Conservation (phyloP, 495 filamentous ascomycete genomes). For the Rhypophila decipiens region DNA sequence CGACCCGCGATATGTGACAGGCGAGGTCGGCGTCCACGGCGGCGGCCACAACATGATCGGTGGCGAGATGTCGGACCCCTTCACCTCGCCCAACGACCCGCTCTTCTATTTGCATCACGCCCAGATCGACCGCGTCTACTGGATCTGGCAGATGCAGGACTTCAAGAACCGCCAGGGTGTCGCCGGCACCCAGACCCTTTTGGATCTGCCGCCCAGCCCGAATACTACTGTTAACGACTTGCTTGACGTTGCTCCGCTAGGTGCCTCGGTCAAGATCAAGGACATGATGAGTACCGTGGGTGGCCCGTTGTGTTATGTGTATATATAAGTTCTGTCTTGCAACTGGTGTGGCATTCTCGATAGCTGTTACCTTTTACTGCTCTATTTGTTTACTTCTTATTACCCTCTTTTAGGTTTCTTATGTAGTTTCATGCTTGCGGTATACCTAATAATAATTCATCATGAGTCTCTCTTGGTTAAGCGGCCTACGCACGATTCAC, state of each 20-base stretch:
- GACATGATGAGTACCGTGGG: conserved; percentile 18
- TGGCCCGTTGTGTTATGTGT: conserved; percentile 19
- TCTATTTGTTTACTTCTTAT: neutral
- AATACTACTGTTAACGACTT: conserved; percentile 24
- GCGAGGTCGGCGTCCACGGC: conserved; percentile 50
- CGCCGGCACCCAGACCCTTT: conserved; percentile 25
- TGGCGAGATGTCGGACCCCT: conserved; percentile 44
- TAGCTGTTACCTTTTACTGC: too few species aligned
- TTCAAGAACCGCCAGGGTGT: conserved; percentile 31
- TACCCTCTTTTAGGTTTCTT: neutral
- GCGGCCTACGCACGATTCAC: neutral
- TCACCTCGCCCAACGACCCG: conserved; percentile 55
- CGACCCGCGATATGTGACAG: conserved; percentile 35
- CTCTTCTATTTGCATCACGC: conserved; percentile 61
- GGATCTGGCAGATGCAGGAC: conserved; percentile 58
- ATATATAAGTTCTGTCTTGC: conserved; percentile 6
- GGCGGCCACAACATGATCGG: conserved; percentile 50
- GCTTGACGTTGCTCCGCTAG: conserved; percentile 14
- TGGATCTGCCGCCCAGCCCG: conserved; percentile 31
- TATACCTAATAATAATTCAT: neutral
- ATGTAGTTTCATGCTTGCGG: neutral
- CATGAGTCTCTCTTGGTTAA: neutral
- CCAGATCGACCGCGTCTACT: conserved; percentile 61
- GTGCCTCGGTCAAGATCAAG: conserved; percentile 13
- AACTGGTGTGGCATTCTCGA: neutral